These are phyloP conservation scores for Nemania abortiva DNA, from an alignment of 2,329 filamentous ascomycete genomes.

Conservation along the genomic window DNA sequence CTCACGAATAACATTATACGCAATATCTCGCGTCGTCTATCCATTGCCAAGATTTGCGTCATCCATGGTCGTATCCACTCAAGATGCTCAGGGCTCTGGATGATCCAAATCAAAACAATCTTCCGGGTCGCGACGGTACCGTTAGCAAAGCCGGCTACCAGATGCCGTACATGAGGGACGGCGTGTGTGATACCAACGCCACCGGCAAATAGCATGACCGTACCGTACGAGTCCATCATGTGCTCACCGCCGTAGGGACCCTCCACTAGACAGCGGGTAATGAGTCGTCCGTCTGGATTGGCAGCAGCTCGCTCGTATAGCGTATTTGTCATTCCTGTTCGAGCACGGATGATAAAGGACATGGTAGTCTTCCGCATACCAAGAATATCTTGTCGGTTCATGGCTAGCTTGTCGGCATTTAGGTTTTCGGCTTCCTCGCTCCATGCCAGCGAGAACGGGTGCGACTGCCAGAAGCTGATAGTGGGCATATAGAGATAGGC, in stretches of 20 bases:
- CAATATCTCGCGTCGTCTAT: slow-evolving; percentile 77
- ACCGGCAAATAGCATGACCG: slow-evolving; percentile 81
- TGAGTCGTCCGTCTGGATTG: slow-evolving; percentile 70
- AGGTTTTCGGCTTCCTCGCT: slow-evolving; percentile 72
- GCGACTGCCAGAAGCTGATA: slow-evolving; percentile 78
- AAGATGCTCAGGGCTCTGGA: slow-evolving; percentile 82
- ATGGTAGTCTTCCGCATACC: slow-evolving; percentile 73
- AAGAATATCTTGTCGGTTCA: slow-evolving; percentile 69
- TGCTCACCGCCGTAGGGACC: slow-evolving; percentile 83
- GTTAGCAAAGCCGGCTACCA: slow-evolving; percentile 75
- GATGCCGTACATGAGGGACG: slow-evolving; percentile 78
- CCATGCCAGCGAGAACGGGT: slow-evolving; percentile 85
- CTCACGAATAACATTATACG: slow-evolving; percentile 84
- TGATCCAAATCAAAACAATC: slow-evolving; percentile 81
- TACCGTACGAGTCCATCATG: slow-evolving; percentile 79
- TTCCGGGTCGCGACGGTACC: slow-evolving; percentile 78
- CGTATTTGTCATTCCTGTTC: slow-evolving; percentile 78
- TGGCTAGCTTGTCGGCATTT: slow-evolving; percentile 67
- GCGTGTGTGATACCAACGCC: slow-evolving; percentile 86
- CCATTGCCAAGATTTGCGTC: slow-evolving; percentile 82
- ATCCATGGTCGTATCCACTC: slow-evolving; percentile 89
- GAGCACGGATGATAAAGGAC: slow-evolving; percentile 78
- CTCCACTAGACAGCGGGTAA: slow-evolving; percentile 76
- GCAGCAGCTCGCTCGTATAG: slow-evolving; percentile 76
- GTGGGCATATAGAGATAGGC: slow-evolving; percentile 83